These are phyloP conservation scores for Medicago ruthenica DNA, from an alignment of 306 rosid genomes.

Conservation along the genomic window DNA sequence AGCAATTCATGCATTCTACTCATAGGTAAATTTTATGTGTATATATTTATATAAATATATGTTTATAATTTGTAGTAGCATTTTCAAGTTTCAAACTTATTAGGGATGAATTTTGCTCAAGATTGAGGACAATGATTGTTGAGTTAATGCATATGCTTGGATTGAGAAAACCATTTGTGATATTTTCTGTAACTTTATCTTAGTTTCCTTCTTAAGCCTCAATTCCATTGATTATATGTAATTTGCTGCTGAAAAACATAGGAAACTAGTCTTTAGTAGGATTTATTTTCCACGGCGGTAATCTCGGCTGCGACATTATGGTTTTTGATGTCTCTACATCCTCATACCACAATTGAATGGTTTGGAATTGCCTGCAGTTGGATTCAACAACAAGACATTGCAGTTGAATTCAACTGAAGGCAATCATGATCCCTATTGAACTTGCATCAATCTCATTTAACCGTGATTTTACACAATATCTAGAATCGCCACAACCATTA, in stretches of 20 bases:
- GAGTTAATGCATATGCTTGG: background rate
- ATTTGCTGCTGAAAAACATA: background rate
- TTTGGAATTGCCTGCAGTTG: background rate
- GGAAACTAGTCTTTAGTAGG: background rate
- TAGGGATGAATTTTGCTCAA: background rate
- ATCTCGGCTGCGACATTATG: background rate
- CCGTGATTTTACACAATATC: background rate
- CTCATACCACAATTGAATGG: background rate
- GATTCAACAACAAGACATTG: background rate
- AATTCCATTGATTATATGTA: background rate
- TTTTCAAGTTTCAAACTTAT: conserved; percentile 6
- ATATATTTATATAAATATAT: background rate
- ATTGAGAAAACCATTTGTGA: background rate
- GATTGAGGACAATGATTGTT: background rate
- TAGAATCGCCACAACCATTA: background rate
- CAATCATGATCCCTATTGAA: background rate
- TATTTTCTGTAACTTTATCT: background rate
- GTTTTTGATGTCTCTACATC: background rate
- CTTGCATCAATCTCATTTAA: background rate
- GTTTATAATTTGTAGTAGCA: conserved; percentile 5
- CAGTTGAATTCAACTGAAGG: background rate
- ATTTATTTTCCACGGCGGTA: background rate
- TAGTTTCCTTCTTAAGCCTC: background rate
- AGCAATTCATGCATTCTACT: conserved; percentile 83
- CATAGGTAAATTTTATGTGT: conserved; percentile 56